Conservation (phyloP, 2,329 filamentous ascomycete genomes). For the Rosellinia necatrix region DNA sequence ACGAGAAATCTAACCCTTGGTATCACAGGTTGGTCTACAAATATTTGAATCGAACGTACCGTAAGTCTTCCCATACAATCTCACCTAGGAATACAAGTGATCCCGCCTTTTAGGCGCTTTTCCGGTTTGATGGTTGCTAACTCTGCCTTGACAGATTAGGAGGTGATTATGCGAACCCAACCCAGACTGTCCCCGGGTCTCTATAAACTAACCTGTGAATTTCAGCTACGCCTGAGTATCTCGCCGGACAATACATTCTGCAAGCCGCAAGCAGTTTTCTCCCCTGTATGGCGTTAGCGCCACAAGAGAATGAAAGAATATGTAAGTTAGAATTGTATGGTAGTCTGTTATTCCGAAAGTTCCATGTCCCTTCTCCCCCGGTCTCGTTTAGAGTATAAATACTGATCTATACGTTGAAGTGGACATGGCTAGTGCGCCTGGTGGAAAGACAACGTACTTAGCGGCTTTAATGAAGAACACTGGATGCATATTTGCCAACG, state of each 20-base stretch:
- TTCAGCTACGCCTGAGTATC: constrained; percentile 95
- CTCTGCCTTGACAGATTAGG: constrained; percentile 13
- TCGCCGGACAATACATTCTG: constrained; percentile 96
- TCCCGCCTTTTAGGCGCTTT: background rate
- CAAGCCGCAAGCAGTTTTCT: constrained; percentile 97
- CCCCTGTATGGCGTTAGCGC: constrained; percentile 94
- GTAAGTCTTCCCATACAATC: constrained; percentile 1
- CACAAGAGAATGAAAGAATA: constrained; percentile 88
- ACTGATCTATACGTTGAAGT: constrained; percentile 45
- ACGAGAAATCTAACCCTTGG: background rate
- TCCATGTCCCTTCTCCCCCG: constrained; percentile 49
- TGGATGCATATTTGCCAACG: constrained; percentile 89
- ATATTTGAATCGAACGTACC: constrained; percentile 79
- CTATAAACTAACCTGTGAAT: constrained; percentile 43
- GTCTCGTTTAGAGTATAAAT: background rate
- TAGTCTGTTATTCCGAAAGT: too few species aligned
- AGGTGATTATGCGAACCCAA: constrained; percentile 16
- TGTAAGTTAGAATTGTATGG: constrained; percentile 38
- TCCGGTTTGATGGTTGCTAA: background rate
- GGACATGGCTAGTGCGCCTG: constrained; percentile 92
- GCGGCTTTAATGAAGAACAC: constrained; percentile 99
- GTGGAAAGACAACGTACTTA: constrained; percentile 95
- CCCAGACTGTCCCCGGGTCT: too few species aligned
- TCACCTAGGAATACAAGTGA: background rate
- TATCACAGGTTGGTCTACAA: constrained; percentile 72